Evolutionary conservation across 2,329 filamentous ascomycete genomes (phyloP).

Genomic region (Blumeriella jaapii): DNA sequence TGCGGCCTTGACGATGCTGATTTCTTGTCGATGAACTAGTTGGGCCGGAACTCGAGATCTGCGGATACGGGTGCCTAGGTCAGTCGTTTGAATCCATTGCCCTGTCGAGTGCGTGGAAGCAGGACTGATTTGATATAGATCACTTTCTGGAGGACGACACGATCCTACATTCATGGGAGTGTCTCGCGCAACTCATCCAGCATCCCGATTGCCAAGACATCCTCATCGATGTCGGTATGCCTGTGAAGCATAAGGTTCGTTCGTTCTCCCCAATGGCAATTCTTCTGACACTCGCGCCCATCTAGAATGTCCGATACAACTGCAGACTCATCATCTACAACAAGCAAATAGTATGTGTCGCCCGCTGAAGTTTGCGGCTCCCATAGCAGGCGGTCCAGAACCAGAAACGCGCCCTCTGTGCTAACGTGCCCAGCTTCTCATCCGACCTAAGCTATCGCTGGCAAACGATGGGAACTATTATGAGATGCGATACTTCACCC

Average conservation of each 20-base stretch:
- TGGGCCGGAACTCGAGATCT: slow-evolving; percentile 33
- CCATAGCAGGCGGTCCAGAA: too few relatives aligned
- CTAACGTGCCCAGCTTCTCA: too few relatives aligned
- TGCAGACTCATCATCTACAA: slow-evolving; percentile 54
- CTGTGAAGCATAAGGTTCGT: slow-evolving; percentile 45
- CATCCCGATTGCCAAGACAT: slow-evolving; percentile 53
- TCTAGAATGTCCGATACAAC: slow-evolving; percentile 38
- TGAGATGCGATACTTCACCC: slow-evolving; percentile 26
- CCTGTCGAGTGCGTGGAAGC: not conserved
- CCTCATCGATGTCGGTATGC: slow-evolving; percentile 51
- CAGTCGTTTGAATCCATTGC: slow-evolving; percentile 31
- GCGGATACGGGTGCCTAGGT: slow-evolving; percentile 47
- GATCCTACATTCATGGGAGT: slow-evolving; percentile 50
- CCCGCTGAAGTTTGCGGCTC: too few relatives aligned
- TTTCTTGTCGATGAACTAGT: slow-evolving; percentile 24
- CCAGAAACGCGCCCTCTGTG: too few relatives aligned
- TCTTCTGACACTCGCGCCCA: not conserved
- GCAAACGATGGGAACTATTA: slow-evolving; percentile 59
- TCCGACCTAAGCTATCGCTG: slow-evolving; percentile 61
- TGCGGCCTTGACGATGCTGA: not conserved
- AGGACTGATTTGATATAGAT: slow-evolving; percentile 6
- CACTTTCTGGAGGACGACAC: slow-evolving; percentile 32
- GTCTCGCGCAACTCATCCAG: slow-evolving; percentile 46
- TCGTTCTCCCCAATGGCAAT: slow-evolving; percentile 29
- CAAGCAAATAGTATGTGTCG: slow-evolving; percentile 55